phyloP scores from a whole-genome alignment of 2,329 filamentous ascomycete species.

The Mycosphaerella sp. region DNA sequence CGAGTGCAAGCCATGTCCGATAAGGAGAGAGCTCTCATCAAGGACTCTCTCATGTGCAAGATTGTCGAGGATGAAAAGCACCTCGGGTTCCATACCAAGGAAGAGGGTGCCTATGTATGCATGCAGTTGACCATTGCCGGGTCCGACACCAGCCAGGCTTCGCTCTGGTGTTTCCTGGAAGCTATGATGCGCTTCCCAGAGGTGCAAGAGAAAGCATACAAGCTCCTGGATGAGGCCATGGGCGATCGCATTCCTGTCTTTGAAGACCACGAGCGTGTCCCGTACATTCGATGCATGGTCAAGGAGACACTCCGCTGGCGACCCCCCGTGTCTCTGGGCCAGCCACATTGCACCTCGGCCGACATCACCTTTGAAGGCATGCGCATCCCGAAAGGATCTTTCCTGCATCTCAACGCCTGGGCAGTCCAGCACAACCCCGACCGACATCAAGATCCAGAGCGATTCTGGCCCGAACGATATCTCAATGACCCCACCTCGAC shows the following conservation, averaged over 20 bases:
- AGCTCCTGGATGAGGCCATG: not conserved
- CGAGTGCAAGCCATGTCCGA: too few relatives aligned
- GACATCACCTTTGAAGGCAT: not conserved
- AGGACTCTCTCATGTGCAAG: too few relatives aligned
- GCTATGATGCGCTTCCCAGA: not conserved
- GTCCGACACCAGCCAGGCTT: not conserved
- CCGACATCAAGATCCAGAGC: not conserved
- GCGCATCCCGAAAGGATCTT: not conserved
- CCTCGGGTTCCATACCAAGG: too few relatives aligned
- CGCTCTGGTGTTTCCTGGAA: not conserved
- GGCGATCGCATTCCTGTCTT: not conserved
- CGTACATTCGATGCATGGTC: not conserved
- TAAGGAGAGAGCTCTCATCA: too few relatives aligned
- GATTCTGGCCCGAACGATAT: slow-evolving; percentile 38
- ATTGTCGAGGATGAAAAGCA: too few relatives aligned
- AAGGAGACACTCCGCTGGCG: not conserved
- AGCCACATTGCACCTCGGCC: not conserved
- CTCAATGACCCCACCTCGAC: not conserved
- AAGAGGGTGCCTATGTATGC: too few relatives aligned
- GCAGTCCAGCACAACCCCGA: not conserved
- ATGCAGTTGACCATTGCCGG: too few relatives aligned
- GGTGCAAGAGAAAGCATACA: not conserved
- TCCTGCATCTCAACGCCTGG: not conserved
- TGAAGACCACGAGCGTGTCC: not conserved
- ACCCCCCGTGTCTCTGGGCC: not conserved